phyloP scores from a whole-genome alignment of 345 rosid genomes.

The Atalantia buxifolia region DNA sequence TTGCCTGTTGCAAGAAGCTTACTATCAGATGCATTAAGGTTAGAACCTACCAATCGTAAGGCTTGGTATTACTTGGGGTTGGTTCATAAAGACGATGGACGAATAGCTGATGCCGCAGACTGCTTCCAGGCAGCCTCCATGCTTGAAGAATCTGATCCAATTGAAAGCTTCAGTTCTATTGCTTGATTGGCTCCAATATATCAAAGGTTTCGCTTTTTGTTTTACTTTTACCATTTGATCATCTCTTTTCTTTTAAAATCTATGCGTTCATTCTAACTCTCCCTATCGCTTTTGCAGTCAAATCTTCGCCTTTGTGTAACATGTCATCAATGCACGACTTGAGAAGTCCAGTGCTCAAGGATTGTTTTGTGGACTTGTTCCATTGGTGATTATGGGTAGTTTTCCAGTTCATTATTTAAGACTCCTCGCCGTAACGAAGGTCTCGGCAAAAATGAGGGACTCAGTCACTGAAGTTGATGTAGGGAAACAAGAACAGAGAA shows the following conservation, averaged over 20 bases:
- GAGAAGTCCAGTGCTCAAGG: neutral
- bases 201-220: constrained; percentile 15
- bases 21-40: constrained; percentile 82
- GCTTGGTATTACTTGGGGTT: constrained; percentile 91
- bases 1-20: constrained; percentile 84
- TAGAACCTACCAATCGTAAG: constrained; percentile 78
- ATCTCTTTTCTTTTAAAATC: neutral
- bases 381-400: neutral
- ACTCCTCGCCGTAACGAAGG: neutral
- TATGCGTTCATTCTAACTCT: neutral
- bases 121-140: constrained; percentile 94
- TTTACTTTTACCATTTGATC: neutral
- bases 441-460: neutral
- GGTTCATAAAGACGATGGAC: constrained; percentile 76
- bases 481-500: neutral
- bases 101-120: constrained; percentile 81
- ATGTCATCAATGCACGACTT: neutral
- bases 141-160: constrained; percentile 91
- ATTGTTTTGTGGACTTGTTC: neutral
- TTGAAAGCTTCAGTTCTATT: constrained; percentile 77
- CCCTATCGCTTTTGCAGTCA: neutral
- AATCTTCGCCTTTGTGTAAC: neutral
- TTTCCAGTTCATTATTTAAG: neutral
- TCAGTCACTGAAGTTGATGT: neutral
- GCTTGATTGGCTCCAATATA: constrained; percentile 23